These are phyloP conservation scores for Blakeslea trispora DNA, from an alignment of 371 early-diverging fungal genomes.

Conservation along the genomic window DNA sequence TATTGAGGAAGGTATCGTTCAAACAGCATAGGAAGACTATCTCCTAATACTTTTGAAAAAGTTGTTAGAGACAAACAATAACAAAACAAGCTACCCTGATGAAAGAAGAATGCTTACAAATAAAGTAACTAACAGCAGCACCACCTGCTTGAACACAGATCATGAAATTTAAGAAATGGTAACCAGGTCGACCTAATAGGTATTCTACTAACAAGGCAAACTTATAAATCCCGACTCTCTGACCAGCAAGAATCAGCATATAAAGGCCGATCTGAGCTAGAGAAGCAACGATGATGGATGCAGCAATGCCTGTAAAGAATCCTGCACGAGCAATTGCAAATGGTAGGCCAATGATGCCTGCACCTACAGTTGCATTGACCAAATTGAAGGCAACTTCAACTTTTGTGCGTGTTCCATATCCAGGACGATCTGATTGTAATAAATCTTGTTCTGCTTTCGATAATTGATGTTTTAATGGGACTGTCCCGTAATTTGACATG, in stretches of 20 bases:
- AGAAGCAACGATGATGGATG: conserved; percentile 51
- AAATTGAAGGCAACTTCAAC: conserved; percentile 55
- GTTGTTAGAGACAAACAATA: too few species aligned
- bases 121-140: conserved; percentile 53
- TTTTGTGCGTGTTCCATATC: conserved; percentile 42
- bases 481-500: conserved; percentile 36
- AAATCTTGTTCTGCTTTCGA: conserved; percentile 43
- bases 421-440: conserved; percentile 48
- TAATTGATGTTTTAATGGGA: conserved; percentile 17
- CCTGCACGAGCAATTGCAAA: conserved; percentile 57
- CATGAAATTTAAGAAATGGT: conserved; percentile 53
- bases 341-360: conserved; percentile 55
- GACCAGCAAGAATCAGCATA: conserved; percentile 56
- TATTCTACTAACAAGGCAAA: conserved; percentile 57
- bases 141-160: conserved; percentile 56
- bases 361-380: conserved; percentile 64
- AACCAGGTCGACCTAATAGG: conserved; percentile 53
- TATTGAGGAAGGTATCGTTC: conserved; percentile 40
- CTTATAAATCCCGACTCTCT: conserved; percentile 51
- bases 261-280: conserved; percentile 54
- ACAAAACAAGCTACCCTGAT: too few species aligned
- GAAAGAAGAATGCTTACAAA: too few species aligned
- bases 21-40: conserved; percentile 57
- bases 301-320: conserved; percentile 50
- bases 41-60: conserved; percentile 64